These are phyloP conservation scores for Coemansia sp. DNA, from an alignment of 371 early-diverging fungal species.

Conservation along the genomic window DNA sequence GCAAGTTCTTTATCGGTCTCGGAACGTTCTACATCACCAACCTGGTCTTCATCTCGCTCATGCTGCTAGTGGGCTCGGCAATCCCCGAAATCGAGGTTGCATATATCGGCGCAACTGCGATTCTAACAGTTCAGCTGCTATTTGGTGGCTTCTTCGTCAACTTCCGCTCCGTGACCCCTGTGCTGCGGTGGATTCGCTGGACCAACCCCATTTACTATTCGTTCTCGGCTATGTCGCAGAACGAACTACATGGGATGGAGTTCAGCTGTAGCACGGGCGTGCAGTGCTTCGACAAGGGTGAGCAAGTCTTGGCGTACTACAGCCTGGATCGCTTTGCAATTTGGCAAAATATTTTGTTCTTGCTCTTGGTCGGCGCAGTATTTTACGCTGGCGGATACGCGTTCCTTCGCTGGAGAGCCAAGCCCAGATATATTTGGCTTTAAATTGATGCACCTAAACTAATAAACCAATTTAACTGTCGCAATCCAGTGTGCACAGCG, in stretches of 20 bases:
- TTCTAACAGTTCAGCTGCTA: constrained; percentile 50
- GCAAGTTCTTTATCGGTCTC: constrained; percentile 45
- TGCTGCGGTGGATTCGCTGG: constrained; percentile 53
- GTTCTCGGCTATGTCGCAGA: constrained; percentile 31
- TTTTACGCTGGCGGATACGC: constrained; percentile 29
- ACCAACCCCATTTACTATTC: constrained; percentile 46
- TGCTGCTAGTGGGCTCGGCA: constrained; percentile 44
- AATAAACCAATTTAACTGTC: background rate
- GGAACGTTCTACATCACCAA: constrained; percentile 25
- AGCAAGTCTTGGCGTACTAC: constrained; percentile 30
- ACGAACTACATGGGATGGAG: constrained; percentile 34
- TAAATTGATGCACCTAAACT: constrained; percentile 5
- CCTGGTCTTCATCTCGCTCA: constrained; percentile 25
- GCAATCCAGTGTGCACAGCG: constrained; percentile 22
- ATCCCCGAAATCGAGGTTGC: constrained; percentile 38
- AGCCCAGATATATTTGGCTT: constrained; percentile 51
- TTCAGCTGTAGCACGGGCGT: constrained; percentile 25
- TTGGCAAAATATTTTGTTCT: constrained; percentile 29
- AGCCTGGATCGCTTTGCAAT: constrained; percentile 28
- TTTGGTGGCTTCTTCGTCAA: constrained; percentile 52
- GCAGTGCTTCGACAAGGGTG: constrained; percentile 44
- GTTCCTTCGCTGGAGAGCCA: constrained; percentile 46
- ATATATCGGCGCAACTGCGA: constrained; percentile 50
- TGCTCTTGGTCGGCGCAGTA: constrained; percentile 27
- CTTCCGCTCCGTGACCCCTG: constrained; percentile 34